Percentiles rank a stretch among this genome's conserved stretches.
phyloP scores from a whole-genome alignment of 1,284 basidiomycete genomes.

The Ganoderma leucocontextum region DNA sequence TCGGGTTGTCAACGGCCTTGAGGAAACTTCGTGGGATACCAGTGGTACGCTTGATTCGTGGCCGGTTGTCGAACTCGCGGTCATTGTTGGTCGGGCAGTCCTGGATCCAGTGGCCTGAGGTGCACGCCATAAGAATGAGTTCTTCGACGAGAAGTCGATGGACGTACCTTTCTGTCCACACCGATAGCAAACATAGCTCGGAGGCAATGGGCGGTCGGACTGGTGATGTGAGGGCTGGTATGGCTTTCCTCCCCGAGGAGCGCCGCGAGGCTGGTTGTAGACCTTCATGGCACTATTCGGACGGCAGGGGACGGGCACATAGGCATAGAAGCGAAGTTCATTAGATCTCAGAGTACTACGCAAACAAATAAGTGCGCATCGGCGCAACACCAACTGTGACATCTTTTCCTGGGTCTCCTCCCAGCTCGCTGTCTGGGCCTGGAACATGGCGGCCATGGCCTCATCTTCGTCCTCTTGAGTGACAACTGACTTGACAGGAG shows the following conservation, averaged over 20 bases:
- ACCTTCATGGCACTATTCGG: slow-evolving; percentile 72
- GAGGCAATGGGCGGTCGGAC: slow-evolving; percentile 80
- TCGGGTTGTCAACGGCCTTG: slow-evolving; percentile 92
- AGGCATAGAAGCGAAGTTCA: slow-evolving; percentile 54
- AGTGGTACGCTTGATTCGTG: slow-evolving; percentile 88
- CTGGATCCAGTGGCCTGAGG: slow-evolving; percentile 98
- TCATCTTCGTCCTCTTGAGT: slow-evolving; percentile 81
- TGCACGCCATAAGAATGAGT: slow-evolving; percentile 24
- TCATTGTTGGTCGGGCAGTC: slow-evolving; percentile 98
- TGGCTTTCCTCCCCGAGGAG: slow-evolving; percentile 73
- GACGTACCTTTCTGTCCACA: slow-evolving; percentile 94
- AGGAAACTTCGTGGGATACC: slow-evolving; percentile 98
- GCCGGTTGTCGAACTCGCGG: slow-evolving; percentile 92
- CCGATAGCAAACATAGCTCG: slow-evolving; percentile 98
- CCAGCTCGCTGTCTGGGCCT: slow-evolving; percentile 91
- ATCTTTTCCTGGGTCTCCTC: slow-evolving; percentile 91
- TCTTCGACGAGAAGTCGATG: slow-evolving; percentile 16
- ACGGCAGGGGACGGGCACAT: slow-evolving; percentile 52
- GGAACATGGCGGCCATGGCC: slow-evolving; percentile 96
- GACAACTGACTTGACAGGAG: slow-evolving; percentile 48
- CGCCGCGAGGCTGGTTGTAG: slow-evolving; percentile 71
- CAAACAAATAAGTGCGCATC: slow-evolving; percentile 55
- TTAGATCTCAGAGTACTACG: slow-evolving; percentile 74
- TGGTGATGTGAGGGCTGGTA: slow-evolving; percentile 48
- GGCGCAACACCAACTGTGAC: slow-evolving; percentile 87